Base-by-base conservation (phyloP, 2,329 filamentous ascomycete genomes). In the Akanthomyces lecanii region DNA sequence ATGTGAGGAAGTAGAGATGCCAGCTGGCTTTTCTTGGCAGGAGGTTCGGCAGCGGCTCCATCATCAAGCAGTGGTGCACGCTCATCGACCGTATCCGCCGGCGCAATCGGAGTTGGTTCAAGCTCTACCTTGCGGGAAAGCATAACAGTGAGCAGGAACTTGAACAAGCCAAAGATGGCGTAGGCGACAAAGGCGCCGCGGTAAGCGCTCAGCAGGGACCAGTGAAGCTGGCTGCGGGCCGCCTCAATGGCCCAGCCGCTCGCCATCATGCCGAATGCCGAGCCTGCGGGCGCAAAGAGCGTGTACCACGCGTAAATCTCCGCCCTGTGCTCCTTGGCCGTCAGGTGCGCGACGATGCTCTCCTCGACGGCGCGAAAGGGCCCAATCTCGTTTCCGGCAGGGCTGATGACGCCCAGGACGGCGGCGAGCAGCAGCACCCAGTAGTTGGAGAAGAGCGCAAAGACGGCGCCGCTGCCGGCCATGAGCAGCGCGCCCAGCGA, bases 251-350 rank as follows among this genome's bases (percentile, higher is more conserved):
- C 70, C 84, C 85, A 88, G 2, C 88, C 88, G 61, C 82, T 82
- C 0, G 77, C 74, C 51, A 87, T 74, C 64, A 85, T 81, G 1
- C 88, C 88, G 18, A 83, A 76, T 0, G 88, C 86, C 0, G 82
- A 79, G 0, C 88, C 88, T 0, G 84, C 81, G 0, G 79, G 82
- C 3, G 87, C 88, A 1, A 79, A 71, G 7, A 87, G 75, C 6
- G 77, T 81, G 67, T 87, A 88, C 85, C 85, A 88, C 4, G 85
- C 85, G 65, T 84, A 87, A 33, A 88, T 76, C 68, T 87, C 84
- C 63, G 79, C 78, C 51, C 84, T 73, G 3, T 76, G 74, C 2
- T 74, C 71, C 5, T 77, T 67, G 0, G 73, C 69, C 0, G 81
- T 85, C 4, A 87, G 74, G 48, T 87, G 84, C 4, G 85, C 84